phyloP scores from a whole-genome alignment of 2,329 filamentous ascomycete species.

The Elsinoe arachidis region DNA sequence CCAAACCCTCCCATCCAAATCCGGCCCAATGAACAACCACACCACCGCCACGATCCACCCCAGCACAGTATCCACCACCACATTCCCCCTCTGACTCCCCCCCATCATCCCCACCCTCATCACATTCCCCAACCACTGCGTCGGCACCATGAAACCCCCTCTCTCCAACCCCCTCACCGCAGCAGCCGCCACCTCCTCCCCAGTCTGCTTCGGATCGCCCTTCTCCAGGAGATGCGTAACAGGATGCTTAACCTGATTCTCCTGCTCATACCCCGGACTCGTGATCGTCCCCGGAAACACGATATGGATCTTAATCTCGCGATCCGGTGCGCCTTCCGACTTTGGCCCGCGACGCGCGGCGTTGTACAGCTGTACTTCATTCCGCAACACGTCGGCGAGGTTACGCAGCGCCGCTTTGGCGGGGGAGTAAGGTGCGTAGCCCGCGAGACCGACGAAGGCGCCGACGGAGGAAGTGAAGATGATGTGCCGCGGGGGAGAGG shows the following conservation, averaged over 20 bases:
- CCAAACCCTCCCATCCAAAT: slow-evolving; percentile 49
- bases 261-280: slow-evolving; percentile 63
- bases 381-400: slow-evolving; percentile 71
- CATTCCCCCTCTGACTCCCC: slow-evolving; percentile 45
- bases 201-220: slow-evolving; percentile 68
- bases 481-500: slow-evolving; percentile 59
- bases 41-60: slow-evolving; percentile 46
- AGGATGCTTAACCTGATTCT: slow-evolving; percentile 70
- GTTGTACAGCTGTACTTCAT: slow-evolving; percentile 82
- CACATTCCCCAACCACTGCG: slow-evolving; percentile 60
- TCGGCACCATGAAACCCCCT: slow-evolving; percentile 71
- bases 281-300: slow-evolving; percentile 79
- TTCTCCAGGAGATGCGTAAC: slow-evolving; percentile 74
- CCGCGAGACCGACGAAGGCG: slow-evolving; percentile 67
- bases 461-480: slow-evolving; percentile 76
- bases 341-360: slow-evolving; percentile 41
- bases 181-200: slow-evolving; percentile 64
- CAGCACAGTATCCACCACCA: slow-evolving; percentile 46
- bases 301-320: slow-evolving; percentile 68
- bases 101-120: slow-evolving; percentile 56
- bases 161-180: slow-evolving; percentile 67
- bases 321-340: slow-evolving; percentile 46
- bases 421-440: slow-evolving; percentile 77
- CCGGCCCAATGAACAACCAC: slow-evolving; percentile 49
- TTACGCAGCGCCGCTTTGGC: slow-evolving; percentile 77